Conservation (phyloP, 139 green algal species). For the Chlamydomonas incerta region DNA sequence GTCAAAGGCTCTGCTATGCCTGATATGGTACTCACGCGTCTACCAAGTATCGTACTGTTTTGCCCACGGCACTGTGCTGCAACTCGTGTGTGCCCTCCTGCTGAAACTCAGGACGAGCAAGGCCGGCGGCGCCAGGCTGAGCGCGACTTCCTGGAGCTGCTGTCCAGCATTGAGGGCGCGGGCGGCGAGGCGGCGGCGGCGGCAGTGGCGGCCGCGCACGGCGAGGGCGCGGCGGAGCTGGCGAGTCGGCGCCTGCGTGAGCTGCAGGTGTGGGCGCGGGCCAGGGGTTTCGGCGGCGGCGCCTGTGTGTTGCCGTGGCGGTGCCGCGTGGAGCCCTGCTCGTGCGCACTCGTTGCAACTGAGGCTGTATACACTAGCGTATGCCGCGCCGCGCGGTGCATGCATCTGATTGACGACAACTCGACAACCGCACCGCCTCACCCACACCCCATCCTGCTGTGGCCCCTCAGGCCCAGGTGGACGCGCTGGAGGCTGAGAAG, state of each 20-base stretch:
- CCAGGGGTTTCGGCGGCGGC: no score
- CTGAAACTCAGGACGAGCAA: slow-evolving; percentile 60
- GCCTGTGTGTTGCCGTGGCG: neutral
- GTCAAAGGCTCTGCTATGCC: no score
- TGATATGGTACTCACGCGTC: no score
- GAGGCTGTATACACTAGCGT: no score
- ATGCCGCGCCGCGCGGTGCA: no score
- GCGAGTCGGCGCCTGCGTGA: slow-evolving; percentile 32
- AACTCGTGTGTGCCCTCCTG: no score
- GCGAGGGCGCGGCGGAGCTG: slow-evolving; percentile 7
- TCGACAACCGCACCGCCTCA: neutral
- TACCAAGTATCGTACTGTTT: no score
- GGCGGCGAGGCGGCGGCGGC: neutral
- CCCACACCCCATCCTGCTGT: no score
- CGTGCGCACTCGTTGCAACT: no score
- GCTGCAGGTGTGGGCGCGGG: slow-evolving; percentile 37
- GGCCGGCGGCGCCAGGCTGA: slow-evolving; percentile 54
- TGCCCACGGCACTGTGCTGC: no score
- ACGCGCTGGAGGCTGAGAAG: slow-evolving; percentile 54
- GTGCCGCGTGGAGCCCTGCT: no score
- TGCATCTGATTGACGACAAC: no score
- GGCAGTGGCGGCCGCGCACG: neutral
- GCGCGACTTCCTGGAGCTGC: slow-evolving; percentile 63
- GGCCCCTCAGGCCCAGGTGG: slow-evolving; percentile 46
- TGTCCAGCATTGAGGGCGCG: slow-evolving; percentile 51